Conservation (phyloP, 352 stramenopile species). For the Phytophthora capsici region DNA sequence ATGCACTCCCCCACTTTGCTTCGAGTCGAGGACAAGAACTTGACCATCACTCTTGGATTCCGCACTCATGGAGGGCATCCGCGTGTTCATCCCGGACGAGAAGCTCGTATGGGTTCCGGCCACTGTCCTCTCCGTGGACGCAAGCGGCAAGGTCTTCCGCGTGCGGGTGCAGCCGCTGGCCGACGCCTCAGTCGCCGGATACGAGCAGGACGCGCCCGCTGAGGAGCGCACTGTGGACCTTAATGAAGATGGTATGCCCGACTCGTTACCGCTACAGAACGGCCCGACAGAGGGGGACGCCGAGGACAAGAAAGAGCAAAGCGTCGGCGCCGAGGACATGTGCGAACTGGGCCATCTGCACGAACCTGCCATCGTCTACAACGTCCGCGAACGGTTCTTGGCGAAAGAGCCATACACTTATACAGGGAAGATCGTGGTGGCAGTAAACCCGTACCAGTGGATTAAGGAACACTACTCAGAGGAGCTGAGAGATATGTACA, state of each 20-base stretch:
- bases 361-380: conserved; percentile 93
- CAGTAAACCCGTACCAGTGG: conserved; percentile 96
- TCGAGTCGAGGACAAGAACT: background rate
- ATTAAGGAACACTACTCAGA: conserved; percentile 88
- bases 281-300: conserved; percentile 5
- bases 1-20: background rate
- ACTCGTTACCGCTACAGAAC: conserved; percentile 83
- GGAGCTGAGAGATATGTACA: conserved; percentile 77
- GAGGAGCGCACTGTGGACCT: conserved; percentile 74
- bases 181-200: background rate
- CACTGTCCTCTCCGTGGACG: conserved; percentile 74
- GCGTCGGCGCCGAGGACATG: conserved; percentile 83
- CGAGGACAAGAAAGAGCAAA: conserved; percentile 35
- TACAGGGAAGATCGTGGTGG: conserved; percentile 97
- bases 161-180: conserved; percentile 57
- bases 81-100: conserved; percentile 85
- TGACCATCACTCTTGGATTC: conserved; percentile 30
- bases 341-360: conserved; percentile 88
- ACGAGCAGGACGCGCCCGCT: conserved; percentile 30
- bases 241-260: conserved; percentile 74
- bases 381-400: conserved; percentile 87
- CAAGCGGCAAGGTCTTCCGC: conserved; percentile 63
- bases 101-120: conserved; percentile 83
- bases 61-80: conserved; percentile 77
- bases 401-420: conserved; percentile 95